Evolutionary conservation across 176 grass and related monocot genomes (phyloP).

Genomic region (Paspalum notatum): DNA sequence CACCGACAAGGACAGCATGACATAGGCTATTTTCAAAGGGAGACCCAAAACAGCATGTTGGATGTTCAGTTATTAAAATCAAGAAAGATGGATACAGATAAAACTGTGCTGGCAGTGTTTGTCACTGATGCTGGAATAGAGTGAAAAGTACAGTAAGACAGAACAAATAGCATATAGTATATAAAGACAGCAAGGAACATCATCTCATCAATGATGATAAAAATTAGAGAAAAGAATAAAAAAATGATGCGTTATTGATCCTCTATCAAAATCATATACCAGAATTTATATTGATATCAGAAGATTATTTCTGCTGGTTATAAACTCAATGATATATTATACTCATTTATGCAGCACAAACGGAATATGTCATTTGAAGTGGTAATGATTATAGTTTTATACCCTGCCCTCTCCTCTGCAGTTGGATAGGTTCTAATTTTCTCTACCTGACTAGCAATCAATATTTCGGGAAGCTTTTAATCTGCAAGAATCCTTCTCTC

Average conservation of each 20-base stretch:
- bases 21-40: background rate
- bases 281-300: background rate
- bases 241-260: background rate
- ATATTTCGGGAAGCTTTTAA: too few species aligned
- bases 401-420: background rate
- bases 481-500: too few species aligned
- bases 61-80: conserved; percentile 5
- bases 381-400: background rate
- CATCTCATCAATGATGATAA: background rate
- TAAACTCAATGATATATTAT: too few species aligned
- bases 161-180: background rate
- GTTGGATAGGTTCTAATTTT: background rate
- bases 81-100: conserved; percentile 1
- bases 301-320: background rate
- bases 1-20: conserved; percentile 32
- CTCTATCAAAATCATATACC: background rate
- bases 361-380: background rate
- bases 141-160: background rate
- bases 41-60: background rate
- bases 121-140: background rate
- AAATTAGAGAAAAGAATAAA: background rate
- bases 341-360: too few species aligned
- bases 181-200: background rate
- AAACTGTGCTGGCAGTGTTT: conserved; percentile 5
- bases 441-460: background rate